Conservation (phyloP, 2,329 filamentous ascomycete genomes). For the Colletotrichum noveboracense region DNA sequence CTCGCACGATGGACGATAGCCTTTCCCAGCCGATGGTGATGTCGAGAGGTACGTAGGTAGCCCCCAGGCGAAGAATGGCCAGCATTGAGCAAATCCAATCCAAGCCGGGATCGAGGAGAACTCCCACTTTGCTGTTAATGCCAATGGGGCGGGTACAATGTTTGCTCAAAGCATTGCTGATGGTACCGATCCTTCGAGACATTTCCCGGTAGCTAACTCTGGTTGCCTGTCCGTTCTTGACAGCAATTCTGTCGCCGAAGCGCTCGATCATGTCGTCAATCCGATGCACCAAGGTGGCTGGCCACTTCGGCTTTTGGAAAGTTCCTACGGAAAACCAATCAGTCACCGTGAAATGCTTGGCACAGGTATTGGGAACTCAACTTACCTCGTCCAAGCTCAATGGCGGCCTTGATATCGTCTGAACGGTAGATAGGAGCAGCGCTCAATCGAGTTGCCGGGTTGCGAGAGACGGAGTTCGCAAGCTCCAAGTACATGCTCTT, state of each 20-base stretch:
- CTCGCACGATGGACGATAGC: constrained; percentile 32
- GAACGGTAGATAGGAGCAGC: background rate
- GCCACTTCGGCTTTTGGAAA: background rate
- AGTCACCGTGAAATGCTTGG: background rate
- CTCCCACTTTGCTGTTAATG: constrained; percentile 31
- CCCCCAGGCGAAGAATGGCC: constrained; percentile 43
- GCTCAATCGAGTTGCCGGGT: background rate
- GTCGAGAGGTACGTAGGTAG: constrained; percentile 47
- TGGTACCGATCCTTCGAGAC: background rate
- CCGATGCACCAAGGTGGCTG: background rate
- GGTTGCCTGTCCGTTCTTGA: background rate
- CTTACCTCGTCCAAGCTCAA: background rate
- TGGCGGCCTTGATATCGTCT: background rate
- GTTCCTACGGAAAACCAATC: rapidly evolving
- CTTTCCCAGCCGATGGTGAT: constrained; percentile 30
- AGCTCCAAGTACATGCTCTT: background rate
- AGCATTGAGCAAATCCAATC: constrained; percentile 43
- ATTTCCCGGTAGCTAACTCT: background rate
- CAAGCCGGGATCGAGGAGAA: constrained; percentile 41
- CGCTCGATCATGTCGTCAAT: background rate
- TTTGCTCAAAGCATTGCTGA: background rate
- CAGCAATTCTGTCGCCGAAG: background rate
- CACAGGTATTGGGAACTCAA: background rate
- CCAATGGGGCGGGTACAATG: constrained; percentile 20
- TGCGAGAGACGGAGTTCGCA: background rate